Base-by-base conservation (phyloP, 495 filamentous ascomycete species). In the Saxophila tyrrhenica region DNA sequence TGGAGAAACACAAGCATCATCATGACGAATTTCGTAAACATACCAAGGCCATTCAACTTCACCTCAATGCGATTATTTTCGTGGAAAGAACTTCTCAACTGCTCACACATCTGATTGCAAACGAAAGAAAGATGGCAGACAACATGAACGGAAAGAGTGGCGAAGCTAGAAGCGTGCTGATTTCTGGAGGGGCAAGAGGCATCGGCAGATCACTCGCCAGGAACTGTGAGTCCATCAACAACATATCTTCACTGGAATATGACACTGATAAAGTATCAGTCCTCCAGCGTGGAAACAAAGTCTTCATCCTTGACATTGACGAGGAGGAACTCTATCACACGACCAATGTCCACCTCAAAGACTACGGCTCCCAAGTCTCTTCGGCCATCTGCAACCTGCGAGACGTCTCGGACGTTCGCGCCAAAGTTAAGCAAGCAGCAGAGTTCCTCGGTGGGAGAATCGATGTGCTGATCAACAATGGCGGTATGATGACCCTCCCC, bases 271-370 rank as follows among this genome's bases (percentile, higher is more conserved):
- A 35, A 35, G 7, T 35, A 5, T 35, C 29, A 35, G 29, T 48
- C 42, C 32, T 50, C 35, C 9, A 46, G 29, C 15, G 47, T 1
- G 58, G 63, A 22, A 43, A 67, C 52, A 25, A 38, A 1, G 52
- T 67, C 53, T 55, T 55, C 56, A 55, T 62, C 42, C 43, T 67
- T 47, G 62, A 67, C 52, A 59, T 62, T 42, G 49, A 53, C 24
- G 43, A 24, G 23, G 53, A 57, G 13, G 56, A 61, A 23, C 60
- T 63, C 25, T 23, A 44, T 5, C 39, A 54, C 32, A 47, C 51
- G 5, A n/a, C 29, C 1, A 24, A 55, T 15, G 20, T 42, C 17
- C 44, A 62, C 29, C 42, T 50, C 2, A 43, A 49, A 24, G 25
- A 39, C 17, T 22, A 21, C n/a, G 11, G 20, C 16, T 44, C 41